Evolutionary conservation across 2,329 filamentous ascomycete genomes (phyloP), one percentile per base, ranked within the genome.

Genomic region (Colletotrichum spaethianum): DNA sequence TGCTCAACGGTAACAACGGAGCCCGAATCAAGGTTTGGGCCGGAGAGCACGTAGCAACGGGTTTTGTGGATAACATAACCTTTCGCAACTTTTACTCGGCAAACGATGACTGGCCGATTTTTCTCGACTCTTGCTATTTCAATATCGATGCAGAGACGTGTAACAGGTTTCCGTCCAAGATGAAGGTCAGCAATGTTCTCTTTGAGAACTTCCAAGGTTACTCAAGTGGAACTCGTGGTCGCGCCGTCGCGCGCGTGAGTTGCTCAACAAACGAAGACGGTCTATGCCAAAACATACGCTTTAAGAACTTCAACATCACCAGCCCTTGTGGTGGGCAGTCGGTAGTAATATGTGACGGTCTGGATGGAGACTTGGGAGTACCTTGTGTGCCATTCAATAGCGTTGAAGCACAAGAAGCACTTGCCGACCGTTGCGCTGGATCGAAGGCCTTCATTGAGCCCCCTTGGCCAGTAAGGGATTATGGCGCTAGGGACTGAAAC

Each of bases 81-180:
- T 92, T 90, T 84, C 88, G 78, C 36, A 88, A 91, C 78, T 87
- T 91, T 74, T 87, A 85, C 78, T 84, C 89, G 48, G 88, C 87
- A n/a, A 89, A 89, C 74, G 89, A 88, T 12, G 89, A 91, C 74
- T 84, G 86, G 73, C 84, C 87, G 0, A 83, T 90, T 28, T 88
- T 89, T 42, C 80, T 92, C 6, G 89, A 91, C 75, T 88, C 89
- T 36, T 91, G 89, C 79, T 92, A 91, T 79, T 91, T 91, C 79
- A 87, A 91, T 80, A 82, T 81, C 70, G 77, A 87, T 67, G 74
- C 82, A 1, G 84, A 84, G 0, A 83, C 84, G 2, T 91, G 89
- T 75, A 83, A 86, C 2, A 69, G 81, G 12, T 87, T 89, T 73
- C 89, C 89, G 0, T 89, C 87, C 0, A 82, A 83, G 11, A 89